Evolutionary conservation across 2,329 filamentous ascomycete genomes (phyloP), one percentile per base, ranked within the genome.

Genomic region (Botrytis byssoidea): DNA sequence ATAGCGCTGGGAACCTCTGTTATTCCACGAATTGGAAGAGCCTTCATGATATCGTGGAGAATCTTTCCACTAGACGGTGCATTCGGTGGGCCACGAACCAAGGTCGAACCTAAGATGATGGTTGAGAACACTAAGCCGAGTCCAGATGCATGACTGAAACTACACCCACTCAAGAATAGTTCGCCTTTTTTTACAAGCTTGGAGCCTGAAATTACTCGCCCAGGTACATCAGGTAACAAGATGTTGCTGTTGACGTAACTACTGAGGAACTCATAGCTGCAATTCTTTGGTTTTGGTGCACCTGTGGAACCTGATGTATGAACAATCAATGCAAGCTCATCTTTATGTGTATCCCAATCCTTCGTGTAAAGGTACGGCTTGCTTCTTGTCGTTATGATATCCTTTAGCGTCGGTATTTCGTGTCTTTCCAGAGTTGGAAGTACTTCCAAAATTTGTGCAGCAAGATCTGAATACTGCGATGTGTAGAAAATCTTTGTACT

Each of bases 281-380:
- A 83, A 74, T 83, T 85, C 64, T 88, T 87, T 0, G 86, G 86
- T 71, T 91, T 91, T 0, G 89, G 89, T 0, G 90, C 82, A 0
- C 89, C 89, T 0, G 90, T 85, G 0, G 86, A 88, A 4, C 89
- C 89, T 42, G 78, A 77, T n/a, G 78, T 18, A 42, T 79, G 77
- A 1, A 80, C 79, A 29, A 81, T 80, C 46, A 77, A 78, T 3
- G 83, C 82, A 0, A 82, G 81, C 1, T 85, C 84, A 48, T 81
- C 74, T 0, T 76, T 77, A 5, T 82, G 83, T 9, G 80, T 76
- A 0, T 81, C 78, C n/a, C 80, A 84, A 4, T 77, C 80, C 48
- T 82, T 83, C 4, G 73, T 78, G 67, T 82, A 84, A 0, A 73
- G 75, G 35, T 81, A 83, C 1, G 74, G 59, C 22, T 71, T 8